phyloP scores from a whole-genome alignment of 805 yeast species.

The Yarrowia deformans region DNA sequence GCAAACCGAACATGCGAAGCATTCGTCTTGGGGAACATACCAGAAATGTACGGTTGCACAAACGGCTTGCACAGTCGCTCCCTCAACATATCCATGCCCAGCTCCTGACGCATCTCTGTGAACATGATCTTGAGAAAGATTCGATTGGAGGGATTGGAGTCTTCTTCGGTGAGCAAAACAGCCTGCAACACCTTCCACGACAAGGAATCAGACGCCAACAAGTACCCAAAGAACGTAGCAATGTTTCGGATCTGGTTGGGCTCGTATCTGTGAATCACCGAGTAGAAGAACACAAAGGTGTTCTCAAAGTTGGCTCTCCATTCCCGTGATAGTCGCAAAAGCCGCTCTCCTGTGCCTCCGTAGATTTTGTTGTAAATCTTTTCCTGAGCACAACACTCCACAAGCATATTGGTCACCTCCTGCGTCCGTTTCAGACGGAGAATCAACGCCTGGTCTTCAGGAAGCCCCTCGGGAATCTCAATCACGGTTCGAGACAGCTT shows the following conservation, averaged over 20 bases:
- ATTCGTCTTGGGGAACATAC: conserved; percentile 67
- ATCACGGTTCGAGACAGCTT: conserved; percentile 51
- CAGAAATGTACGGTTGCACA: conserved; percentile 57
- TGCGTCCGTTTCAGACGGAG: conserved; percentile 53
- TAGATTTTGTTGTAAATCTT: conserved; percentile 84
- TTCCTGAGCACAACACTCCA: conserved; percentile 85
- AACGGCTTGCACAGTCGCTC: conserved; percentile 61
- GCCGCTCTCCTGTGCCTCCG: conserved; percentile 75
- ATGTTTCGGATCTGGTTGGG: conserved; percentile 76
- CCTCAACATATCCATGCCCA: conserved; percentile 65
- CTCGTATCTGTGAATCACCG: conserved; percentile 68
- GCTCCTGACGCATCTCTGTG: conserved; percentile 76
- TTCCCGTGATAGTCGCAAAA: conserved; percentile 57
- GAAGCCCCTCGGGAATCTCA: conserved; percentile 45
- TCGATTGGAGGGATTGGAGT: conserved; percentile 78
- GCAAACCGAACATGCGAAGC: conserved; percentile 62
- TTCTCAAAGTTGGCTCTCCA: conserved; percentile 67
- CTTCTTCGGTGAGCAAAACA: conserved; percentile 69
- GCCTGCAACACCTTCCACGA: conserved; percentile 66
- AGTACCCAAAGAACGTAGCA: conserved; percentile 86
- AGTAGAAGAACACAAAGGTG: conserved; percentile 65
- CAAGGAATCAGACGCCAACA: conserved; percentile 72
- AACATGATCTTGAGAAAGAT: conserved; percentile 82
- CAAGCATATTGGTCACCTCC: conserved; percentile 71
- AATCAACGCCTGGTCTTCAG: conserved; percentile 49